phyloP scores from a whole-genome alignment of 495 filamentous ascomycete species.

The Astrothelium macrocarpum region DNA sequence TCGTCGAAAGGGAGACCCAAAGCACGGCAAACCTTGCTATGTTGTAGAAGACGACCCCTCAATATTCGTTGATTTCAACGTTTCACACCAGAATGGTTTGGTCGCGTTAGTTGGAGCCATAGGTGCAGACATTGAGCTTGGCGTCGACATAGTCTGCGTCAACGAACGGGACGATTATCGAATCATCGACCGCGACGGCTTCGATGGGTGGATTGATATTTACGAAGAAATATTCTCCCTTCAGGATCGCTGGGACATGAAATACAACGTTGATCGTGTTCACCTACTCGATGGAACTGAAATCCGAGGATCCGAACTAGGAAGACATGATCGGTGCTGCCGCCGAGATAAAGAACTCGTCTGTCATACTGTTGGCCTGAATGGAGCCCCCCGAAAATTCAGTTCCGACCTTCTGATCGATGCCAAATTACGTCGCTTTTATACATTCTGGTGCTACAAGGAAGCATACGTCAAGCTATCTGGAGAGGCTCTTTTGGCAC shows the following conservation, averaged over 20 bases:
- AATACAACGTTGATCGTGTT: slow-evolving; percentile 33
- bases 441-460: slow-evolving; percentile 79
- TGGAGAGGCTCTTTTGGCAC: slow-evolving; percentile 73
- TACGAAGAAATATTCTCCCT: slow-evolving; percentile 68
- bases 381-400: slow-evolving; percentile 26
- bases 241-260: slow-evolving; percentile 49
- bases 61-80: slow-evolving; percentile 64
- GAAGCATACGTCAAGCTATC: slow-evolving; percentile 94
- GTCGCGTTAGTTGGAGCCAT: slow-evolving; percentile 49
- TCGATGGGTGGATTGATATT: slow-evolving; percentile 61
- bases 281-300: slow-evolving; percentile 28
- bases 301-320: slow-evolving; percentile 25
- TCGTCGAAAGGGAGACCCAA: slow-evolving; percentile 48
- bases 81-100: slow-evolving; percentile 76
- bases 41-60: slow-evolving; percentile 13
- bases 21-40: slow-evolving; percentile 54
- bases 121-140: slow-evolving; percentile 33
- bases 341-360: slow-evolving; percentile 25
- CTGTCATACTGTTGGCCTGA: slow-evolving; percentile 8
- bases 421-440: slow-evolving; percentile 65
- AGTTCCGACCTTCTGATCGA: slow-evolving; percentile 36
- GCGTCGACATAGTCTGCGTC: slow-evolving; percentile 66
- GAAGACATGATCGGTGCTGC: slow-evolving; percentile 26
- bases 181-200: slow-evolving; percentile 40
- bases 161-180: slow-evolving; percentile 56